phyloP scores from a whole-genome alignment of 352 stramenopile genomes.

The Phytophthora palmivora region DNA sequence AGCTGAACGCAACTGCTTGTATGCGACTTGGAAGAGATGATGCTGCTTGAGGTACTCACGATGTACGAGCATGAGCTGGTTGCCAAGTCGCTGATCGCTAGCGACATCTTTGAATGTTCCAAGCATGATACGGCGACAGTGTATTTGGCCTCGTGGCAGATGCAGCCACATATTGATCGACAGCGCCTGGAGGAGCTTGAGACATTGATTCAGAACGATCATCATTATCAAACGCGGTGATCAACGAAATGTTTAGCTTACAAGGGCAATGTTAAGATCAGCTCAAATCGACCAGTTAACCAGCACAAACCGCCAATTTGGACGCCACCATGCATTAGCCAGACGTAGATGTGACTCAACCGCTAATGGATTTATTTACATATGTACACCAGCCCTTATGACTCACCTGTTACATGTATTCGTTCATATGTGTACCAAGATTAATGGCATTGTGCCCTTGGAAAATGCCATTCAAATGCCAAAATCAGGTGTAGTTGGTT shows the following conservation, averaged over 20 bases:
- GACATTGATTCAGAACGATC: conserved; percentile 67
- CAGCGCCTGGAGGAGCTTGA: conserved; percentile 71
- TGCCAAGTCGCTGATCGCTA: conserved; percentile 77
- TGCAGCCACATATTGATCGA: conserved; percentile 82
- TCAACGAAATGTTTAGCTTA: neutral
- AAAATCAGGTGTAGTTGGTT: neutral
- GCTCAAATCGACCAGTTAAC: too few relatives aligned
- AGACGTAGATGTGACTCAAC: too few relatives aligned
- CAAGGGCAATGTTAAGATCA: too few relatives aligned
- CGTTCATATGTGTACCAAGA: too few relatives aligned
- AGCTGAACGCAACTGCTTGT: conserved; percentile 12
- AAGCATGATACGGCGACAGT: conserved; percentile 76
- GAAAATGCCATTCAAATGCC: too few relatives aligned
- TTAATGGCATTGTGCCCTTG: too few relatives aligned
- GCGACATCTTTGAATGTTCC: conserved; percentile 71
- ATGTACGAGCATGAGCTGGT: conserved; percentile 88
- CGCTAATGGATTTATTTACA: too few relatives aligned
- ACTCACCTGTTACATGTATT: too few relatives aligned
- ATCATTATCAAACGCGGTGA: conserved; percentile 48
- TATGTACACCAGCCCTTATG: too few relatives aligned
- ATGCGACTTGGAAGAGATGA: conserved; percentile 45
- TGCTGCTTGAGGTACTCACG: conserved; percentile 64
- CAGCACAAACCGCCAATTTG: too few relatives aligned
- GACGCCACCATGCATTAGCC: too few relatives aligned
- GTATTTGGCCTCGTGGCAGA: conserved; percentile 87